Evolutionary conservation across 2,329 filamentous ascomycete genomes (phyloP), one percentile per base, ranked within the genome.

Genomic region (Fusarium odoratissimum): DNA sequence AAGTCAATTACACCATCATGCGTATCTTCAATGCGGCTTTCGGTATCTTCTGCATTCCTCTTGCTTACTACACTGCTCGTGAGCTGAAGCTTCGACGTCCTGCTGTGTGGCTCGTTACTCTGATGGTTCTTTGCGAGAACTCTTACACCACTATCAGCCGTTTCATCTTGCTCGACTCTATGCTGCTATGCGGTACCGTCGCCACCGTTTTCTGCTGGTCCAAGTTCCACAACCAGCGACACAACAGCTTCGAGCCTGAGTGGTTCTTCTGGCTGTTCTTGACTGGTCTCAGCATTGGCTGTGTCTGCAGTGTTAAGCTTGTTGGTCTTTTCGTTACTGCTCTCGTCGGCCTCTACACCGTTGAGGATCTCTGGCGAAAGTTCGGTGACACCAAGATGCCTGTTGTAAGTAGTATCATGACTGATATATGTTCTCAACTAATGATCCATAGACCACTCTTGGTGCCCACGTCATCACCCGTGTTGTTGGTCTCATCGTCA

Each of bases 51-150:
- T 98, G 94, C 80, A 91, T 99, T 51, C 96, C 96, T 23, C 85
- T 99, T 83, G 95, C 96, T 63, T 99, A 98, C 86, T 98, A 90
- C 82, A 99, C 96, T 41, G 95, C 95, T 38, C 93, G 92, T 79
- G 95, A 98, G 83, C 86, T 99, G 78, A 93, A 95, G 80, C 92
- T 98, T 80, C 91, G 91, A 80, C 91, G 93, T 74, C 92, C 94
- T 45, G 93, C 95, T 55, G 94, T 98, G 75, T 99, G 96, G 96
- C 88, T 99, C 64, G 91, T 98, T 65, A 96, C 95, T 25, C 86
- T 98, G 77, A 98, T 98, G 94, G 95, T 99, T 48, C 90, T 99
- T 45, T 99, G 95, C 86, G 96, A 99, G 83, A 99, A 99, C 87
- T 98, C 96, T 57, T 99, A 98, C 86, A 97, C 96, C 54, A 98